Evolutionary conservation across 768 basidiomycete genomes (phyloP).

Genomic region (Leccinum fibrillosum): DNA sequence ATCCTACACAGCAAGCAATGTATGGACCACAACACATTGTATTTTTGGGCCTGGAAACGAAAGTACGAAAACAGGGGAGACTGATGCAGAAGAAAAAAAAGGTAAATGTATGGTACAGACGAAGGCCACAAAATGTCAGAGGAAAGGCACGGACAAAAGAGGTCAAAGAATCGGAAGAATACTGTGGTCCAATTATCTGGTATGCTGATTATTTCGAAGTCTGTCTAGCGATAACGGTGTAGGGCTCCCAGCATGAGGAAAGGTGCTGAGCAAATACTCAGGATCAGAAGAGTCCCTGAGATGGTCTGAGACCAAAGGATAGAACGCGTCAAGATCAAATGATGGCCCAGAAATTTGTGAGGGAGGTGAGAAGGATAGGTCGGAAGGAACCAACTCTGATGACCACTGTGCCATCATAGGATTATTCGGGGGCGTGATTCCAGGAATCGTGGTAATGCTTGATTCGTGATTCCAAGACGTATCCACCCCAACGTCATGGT

Average conservation of each 20-base stretch:
- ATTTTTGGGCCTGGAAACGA: background rate
- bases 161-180: background rate
- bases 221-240: conserved; percentile 3
- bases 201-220: background rate
- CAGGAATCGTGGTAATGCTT: background rate
- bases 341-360: background rate
- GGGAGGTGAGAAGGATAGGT: background rate
- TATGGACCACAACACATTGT: background rate
- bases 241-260: conserved; percentile 2
- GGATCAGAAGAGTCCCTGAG: background rate
- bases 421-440: background rate
- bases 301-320: conserved; percentile 4
- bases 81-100: background rate
- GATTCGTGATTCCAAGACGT: conserved; percentile 3
- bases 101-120: background rate
- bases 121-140: background rate
- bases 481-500: background rate
- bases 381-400: background rate
- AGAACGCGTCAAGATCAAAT: background rate
- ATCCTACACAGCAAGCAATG: background rate
- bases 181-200: conserved; percentile 1
- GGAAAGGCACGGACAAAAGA: background rate
- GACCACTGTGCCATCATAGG: conserved; percentile 3
- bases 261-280: background rate
- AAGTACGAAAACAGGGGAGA: background rate